Conservation (phyloP, 192 early-diverging fungal species). For the Backusella circina region DNA sequence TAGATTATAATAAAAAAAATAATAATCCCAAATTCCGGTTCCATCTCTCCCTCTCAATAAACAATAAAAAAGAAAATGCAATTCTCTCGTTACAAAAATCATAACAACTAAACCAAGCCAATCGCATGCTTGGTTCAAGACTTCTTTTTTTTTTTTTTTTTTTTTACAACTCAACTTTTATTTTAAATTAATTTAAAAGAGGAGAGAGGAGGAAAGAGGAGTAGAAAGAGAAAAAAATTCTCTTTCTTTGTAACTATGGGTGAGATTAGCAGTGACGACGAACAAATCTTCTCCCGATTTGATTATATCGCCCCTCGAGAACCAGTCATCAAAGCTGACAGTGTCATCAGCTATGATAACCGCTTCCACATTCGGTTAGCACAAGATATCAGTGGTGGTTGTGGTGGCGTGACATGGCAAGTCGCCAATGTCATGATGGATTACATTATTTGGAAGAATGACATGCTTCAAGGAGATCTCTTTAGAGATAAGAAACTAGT, state of each 20-base stretch:
- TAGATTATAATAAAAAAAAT: no score
- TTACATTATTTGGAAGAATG: constrained; percentile 33
- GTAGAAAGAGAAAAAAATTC: background rate
- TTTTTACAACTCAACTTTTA: background rate
- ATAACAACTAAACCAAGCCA: background rate
- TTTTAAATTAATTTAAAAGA: background rate
- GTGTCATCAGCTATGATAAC: background rate
- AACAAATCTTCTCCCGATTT: background rate
- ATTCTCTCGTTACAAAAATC: background rate
- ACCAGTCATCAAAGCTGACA: background rate
- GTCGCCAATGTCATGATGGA: constrained; percentile 39
- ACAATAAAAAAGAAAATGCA: no score
- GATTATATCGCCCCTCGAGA: background rate
- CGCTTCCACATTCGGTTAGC: constrained; percentile 3
- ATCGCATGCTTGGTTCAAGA: no score
- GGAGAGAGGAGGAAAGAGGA: background rate
- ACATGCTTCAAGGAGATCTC: background rate
- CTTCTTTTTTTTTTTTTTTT: background rate
- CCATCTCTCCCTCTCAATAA: no score
- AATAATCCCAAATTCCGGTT: no score
- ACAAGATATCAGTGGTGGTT: constrained; percentile 33
- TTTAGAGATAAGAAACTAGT: constrained; percentile 22
- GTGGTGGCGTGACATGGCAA: constrained; percentile 52
- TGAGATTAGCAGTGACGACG: background rate
- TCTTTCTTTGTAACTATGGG: background rate